Evolutionary conservation across 768 basidiomycete genomes (phyloP).

Genomic region (Mycena galopus): DNA sequence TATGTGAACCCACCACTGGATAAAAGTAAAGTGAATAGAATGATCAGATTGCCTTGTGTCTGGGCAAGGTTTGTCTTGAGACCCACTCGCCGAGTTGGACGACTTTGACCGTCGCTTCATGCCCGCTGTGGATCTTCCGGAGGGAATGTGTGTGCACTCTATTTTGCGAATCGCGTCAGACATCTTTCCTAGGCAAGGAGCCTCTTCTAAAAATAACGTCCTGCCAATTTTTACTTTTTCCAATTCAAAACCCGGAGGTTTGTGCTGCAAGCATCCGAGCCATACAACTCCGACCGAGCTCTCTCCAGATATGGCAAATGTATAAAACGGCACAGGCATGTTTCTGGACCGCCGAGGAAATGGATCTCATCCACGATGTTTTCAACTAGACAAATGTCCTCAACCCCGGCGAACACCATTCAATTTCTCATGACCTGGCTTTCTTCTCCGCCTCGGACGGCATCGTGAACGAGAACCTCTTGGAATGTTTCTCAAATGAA

Average conservation of each 20-base stretch:
- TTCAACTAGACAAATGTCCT: conserved; percentile 89
- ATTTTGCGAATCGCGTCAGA: not conserved
- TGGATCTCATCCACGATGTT: conserved; percentile 89
- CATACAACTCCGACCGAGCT: not conserved
- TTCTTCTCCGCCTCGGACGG: conserved; percentile 98
- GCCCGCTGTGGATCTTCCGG: conserved; percentile 76
- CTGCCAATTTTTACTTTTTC: conserved; percentile 91
- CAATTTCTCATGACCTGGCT: conserved; percentile 92
- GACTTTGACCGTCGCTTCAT: conserved; percentile 62
- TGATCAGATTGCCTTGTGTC: conserved; percentile 2
- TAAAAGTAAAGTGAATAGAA: not conserved
- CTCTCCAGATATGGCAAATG: conserved; percentile 87
- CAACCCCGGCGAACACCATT: conserved; percentile 86
- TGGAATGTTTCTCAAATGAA: conserved; percentile 94
- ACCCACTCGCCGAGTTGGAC: conserved; percentile 32
- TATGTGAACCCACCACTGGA: not conserved
- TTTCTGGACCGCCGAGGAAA: conserved; percentile 95
- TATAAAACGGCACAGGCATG: conserved; percentile 97
- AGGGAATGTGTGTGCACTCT: conserved; percentile 55
- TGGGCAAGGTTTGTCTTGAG: conserved; percentile 20
- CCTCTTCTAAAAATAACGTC: conserved; percentile 84
- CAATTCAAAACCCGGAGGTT: conserved; percentile 93
- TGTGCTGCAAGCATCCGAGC: conserved; percentile 39
- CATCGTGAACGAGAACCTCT: conserved; percentile 95
- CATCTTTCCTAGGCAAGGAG: conserved; percentile 67